Conservation (phyloP, 179 eudicot genomes). For the Silene vulgaris region DNA sequence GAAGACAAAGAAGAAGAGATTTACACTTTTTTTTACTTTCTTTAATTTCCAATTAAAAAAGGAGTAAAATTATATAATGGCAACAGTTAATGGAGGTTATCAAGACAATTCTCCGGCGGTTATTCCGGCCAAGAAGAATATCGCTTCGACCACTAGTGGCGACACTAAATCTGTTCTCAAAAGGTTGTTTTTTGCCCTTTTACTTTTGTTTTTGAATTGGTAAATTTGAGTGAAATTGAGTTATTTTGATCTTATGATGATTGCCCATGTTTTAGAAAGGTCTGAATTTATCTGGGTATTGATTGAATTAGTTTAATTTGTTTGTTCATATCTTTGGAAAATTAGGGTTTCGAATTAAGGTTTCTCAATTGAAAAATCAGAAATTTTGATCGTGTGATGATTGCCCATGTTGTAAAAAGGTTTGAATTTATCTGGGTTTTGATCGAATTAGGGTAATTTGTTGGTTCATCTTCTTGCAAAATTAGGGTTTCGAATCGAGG, state of each 20-base stretch:
- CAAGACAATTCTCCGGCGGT: constrained; percentile 43
- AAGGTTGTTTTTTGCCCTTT: constrained; percentile 35
- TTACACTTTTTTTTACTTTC: too few relatives aligned
- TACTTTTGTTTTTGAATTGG: not conserved
- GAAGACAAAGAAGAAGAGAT: too few relatives aligned
- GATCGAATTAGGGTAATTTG: not conserved
- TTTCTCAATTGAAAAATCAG: not conserved
- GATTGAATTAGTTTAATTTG: constrained; percentile 4
- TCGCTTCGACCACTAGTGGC: constrained; percentile 37
- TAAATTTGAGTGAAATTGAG: not conserved
- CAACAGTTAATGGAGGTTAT: constrained; percentile 42
- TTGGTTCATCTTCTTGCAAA: not conserved
- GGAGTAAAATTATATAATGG: constrained; percentile 24
- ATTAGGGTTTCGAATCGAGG: constrained; percentile 6
- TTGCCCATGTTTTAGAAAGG: not conserved
- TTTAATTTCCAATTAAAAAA: not conserved
- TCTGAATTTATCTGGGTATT: constrained; percentile 13
- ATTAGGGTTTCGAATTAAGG: constrained; percentile 23
- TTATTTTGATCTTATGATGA: not conserved
- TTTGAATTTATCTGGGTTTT: not conserved
- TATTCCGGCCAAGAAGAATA: constrained; percentile 46
- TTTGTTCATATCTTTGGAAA: not conserved
- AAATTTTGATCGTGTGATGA: not conserved
- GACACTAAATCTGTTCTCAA: constrained; percentile 81
- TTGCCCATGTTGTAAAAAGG: not conserved